A percentile compares a stretch with the other conserved stretches of the same genome.
phyloP scores from a whole-genome alignment of 441 rosid species.

The Aquilaria agallochum region DNA sequence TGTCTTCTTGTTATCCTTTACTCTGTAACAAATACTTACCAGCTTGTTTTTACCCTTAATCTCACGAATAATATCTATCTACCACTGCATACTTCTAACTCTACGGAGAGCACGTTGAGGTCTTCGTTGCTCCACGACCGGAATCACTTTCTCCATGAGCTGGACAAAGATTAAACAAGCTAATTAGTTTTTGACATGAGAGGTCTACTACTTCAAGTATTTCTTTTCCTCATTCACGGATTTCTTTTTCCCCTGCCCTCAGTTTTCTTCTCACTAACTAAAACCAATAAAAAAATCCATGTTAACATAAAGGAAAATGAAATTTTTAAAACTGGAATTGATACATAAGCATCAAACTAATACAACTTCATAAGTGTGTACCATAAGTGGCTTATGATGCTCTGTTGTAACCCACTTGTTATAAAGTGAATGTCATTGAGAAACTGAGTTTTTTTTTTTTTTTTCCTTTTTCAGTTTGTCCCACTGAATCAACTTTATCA shows the following conservation, averaged over 20 bases:
- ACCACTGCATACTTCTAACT: slow-evolving; percentile 51
- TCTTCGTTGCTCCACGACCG: slow-evolving; percentile 47
- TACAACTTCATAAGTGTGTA: no score
- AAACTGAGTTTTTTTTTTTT: neutral
- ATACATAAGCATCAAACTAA: no score
- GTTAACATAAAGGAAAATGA: no score
- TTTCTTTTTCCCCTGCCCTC: neutral
- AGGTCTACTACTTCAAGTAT: neutral
- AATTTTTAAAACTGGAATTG: no score
- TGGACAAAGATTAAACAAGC: slow-evolving; percentile 21
- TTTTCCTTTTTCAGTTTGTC: neutral
- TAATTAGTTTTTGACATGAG: neutral
- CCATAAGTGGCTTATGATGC: no score
- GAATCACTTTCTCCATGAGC: slow-evolving; percentile 68
- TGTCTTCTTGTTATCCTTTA: neutral
- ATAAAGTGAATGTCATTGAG: no score
- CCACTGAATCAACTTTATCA: slow-evolving; percentile 7
- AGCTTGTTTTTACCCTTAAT: slow-evolving; percentile 5
- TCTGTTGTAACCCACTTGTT: no score
- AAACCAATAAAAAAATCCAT: neutral
- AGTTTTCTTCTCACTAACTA: neutral
- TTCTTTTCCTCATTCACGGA: neutral
- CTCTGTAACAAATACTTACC: slow-evolving; percentile 7
- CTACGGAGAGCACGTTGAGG: slow-evolving; percentile 40
- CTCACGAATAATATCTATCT: slow-evolving; percentile 29